Base-by-base conservation (phyloP, 2,329 filamentous ascomycete species). In the Epichloe hybrida region DNA sequence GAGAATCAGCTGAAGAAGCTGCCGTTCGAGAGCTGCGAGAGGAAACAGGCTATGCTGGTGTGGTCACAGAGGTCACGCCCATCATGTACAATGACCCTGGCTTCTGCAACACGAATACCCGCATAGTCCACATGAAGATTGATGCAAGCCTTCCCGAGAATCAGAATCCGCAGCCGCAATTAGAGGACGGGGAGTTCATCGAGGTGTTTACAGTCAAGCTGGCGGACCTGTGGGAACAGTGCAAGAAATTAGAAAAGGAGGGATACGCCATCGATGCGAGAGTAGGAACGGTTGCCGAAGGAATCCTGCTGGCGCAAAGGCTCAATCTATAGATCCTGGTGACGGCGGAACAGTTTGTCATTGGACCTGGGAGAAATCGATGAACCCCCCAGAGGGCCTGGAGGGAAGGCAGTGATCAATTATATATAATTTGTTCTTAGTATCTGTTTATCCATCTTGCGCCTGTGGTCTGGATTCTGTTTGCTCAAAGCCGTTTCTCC, bases 161-260 rank as follows among this genome's bases (percentile, higher is more conserved):
- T 62, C 76, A 83, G 62, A 72, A 85, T 49, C 80, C 79, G 1
- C 73, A 81, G 63, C 81, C 86, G 0, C 70, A 84, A 61, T 72
- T 90, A 6, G 86, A 91, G 62, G 86, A 89, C 27, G 83, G 81
- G 55, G 86, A 91, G 67, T 90, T 89, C 62, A 90, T 91, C 60
- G 85, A 90, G 63, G 82, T 83, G 36, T 90, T 91, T 59, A 79
- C 77, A 8, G 73, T 88, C 7, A 82, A 81, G 5, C 62, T 91
- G 42, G 69, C 66, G 20, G 70, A 75, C 13, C 65, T 91, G 39
- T 88, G 83, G 70, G 73, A 73, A 0, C 80, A 84, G 61, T 82
- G 82, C 61, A 79, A 80, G 63, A 75, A 65, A 55, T 70, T 89
- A 1, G 85, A 89, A 61, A 69, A 69, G 2, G 71, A 88, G 55